phyloP scores from a whole-genome alignment of 306 rosid genomes.

The Ceratonia siliqua region DNA sequence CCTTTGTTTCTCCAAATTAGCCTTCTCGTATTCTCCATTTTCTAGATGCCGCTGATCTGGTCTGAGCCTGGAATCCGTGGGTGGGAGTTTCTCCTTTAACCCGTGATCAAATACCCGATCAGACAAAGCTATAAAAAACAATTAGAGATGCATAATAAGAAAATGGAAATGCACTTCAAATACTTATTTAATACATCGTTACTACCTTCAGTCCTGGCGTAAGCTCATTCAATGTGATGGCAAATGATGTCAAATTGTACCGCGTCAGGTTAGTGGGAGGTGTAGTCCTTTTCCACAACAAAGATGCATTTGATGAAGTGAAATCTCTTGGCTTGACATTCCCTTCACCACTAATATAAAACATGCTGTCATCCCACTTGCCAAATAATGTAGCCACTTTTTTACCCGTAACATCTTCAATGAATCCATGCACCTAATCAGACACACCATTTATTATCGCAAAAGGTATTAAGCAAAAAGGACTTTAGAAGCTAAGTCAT shows the following conservation, averaged over 20 bases:
- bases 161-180: constrained; percentile 42
- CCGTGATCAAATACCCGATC: constrained; percentile 91
- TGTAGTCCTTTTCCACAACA: constrained; percentile 81
- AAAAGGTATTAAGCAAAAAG: constrained; percentile 3
- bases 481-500: constrained; percentile 18
- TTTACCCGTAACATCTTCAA: constrained; percentile 71
- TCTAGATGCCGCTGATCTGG: constrained; percentile 98
- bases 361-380: constrained; percentile 91
- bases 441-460: constrained; percentile 12
- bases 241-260: constrained; percentile 94
- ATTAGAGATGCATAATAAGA: constrained; percentile 56
- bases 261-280: constrained; percentile 76
- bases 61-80: constrained; percentile 97
- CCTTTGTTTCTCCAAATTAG: constrained; percentile 87
- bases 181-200: constrained; percentile 45
- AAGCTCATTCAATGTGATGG: constrained; percentile 86
- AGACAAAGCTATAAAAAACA: constrained; percentile 68
- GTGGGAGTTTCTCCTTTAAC: constrained; percentile 98
- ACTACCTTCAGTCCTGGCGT: constrained; percentile 83
- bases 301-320: constrained; percentile 46
- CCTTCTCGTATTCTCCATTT: constrained; percentile 96
- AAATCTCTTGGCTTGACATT: constrained; percentile 56
- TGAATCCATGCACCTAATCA: constrained; percentile 75
- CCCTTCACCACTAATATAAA: constrained; percentile 62
- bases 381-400: constrained; percentile 79